Evolutionary conservation across 2,329 filamentous ascomycete genomes (phyloP), one percentile per base, ranked within the genome.

Genomic region (Cytospora mali): DNA sequence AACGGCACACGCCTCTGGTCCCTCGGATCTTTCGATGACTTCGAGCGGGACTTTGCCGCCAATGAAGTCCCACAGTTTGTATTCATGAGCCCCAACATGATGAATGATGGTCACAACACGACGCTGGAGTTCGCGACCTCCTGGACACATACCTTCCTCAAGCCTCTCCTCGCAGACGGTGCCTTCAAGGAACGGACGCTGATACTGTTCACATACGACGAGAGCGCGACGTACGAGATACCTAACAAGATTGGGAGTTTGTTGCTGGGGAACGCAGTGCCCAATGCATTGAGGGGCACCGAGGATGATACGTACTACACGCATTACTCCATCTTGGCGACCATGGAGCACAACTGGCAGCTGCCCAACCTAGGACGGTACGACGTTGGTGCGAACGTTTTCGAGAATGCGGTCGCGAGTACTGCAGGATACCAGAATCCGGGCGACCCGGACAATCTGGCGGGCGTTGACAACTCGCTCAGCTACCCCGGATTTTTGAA

Each of bases 31-130:
- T 82, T 90, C 68, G 80, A 80, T 27, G 77, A 81, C 61, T 90
- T 91, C 74, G 75, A 84, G 46, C 74, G 77, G 9, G 87, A 89
- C 66, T 74, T 90, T 27, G 74, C 78, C 28, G 77, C 77, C 50
- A 75, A 85, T 65, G 74, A 75, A 10, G 78, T 91, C 13, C 88
- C 88, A 3, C 88, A 91, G 72, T 90, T 86, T 75, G 80, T 83
- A 46, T 85, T 87, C 72, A 82, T 88, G 73, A 82, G 82, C 0
- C 86, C 85, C 0, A 83, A 88, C 72, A 86, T 88, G 84, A 80
- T 85, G 53, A 84, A 85, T 66, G 86, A 90, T 69, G 89, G 87
- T 16, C 88, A 91, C 68, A 76, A 87, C 68, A 81, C 80, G 3
- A 79, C 77, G 4, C 77, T 86, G 11, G 78, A 77, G n/a, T 77